A percentile compares a stretch with the other conserved stretches of the same genome.
These are phyloP conservation scores for Podospora pseudopauciseta DNA, from an alignment of 495 filamentous ascomycete genomes.

Conservation along the genomic window DNA sequence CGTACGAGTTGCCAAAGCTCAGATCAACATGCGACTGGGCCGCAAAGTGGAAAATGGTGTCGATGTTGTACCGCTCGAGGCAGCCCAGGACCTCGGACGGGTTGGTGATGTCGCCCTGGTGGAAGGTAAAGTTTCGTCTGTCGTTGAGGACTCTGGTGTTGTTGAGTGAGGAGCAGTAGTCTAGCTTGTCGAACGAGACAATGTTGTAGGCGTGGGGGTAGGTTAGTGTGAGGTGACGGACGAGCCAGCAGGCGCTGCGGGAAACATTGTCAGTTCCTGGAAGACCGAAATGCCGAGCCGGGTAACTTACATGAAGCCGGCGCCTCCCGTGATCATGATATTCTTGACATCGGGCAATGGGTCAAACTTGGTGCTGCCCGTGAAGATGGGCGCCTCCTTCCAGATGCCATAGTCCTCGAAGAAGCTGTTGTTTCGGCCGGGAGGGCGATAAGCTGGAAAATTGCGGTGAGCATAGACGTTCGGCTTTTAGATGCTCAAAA, in stretches of 20 bases:
- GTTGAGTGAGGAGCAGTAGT: constrained; percentile 68
- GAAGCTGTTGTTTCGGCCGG: constrained; percentile 33
- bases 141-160: constrained; percentile 61
- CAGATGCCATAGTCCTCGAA: constrained; percentile 55
- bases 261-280: constrained; percentile 14
- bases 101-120: constrained; percentile 66
- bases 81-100: constrained; percentile 56
- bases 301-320: constrained; percentile 63
- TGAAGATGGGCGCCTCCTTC: constrained; percentile 63
- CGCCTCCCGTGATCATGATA: constrained; percentile 70
- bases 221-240: constrained; percentile 62
- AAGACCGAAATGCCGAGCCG: not conserved
- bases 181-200: constrained; percentile 72
- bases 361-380: constrained; percentile 60
- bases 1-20: constrained; percentile 67
- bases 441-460: constrained; percentile 7
- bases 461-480: not conserved
- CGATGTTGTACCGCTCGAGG: constrained; percentile 60
- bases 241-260: constrained; percentile 62
- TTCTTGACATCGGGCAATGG: constrained; percentile 61
- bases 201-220: constrained; percentile 68
- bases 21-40: constrained; percentile 72
- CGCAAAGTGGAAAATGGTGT: constrained; percentile 74
- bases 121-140: constrained; percentile 67
- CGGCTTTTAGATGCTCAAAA: not conserved